These are phyloP conservation scores for Cystoisospora suis DNA, from an alignment of 169 alveolate species.

Conservation along the genomic window DNA sequence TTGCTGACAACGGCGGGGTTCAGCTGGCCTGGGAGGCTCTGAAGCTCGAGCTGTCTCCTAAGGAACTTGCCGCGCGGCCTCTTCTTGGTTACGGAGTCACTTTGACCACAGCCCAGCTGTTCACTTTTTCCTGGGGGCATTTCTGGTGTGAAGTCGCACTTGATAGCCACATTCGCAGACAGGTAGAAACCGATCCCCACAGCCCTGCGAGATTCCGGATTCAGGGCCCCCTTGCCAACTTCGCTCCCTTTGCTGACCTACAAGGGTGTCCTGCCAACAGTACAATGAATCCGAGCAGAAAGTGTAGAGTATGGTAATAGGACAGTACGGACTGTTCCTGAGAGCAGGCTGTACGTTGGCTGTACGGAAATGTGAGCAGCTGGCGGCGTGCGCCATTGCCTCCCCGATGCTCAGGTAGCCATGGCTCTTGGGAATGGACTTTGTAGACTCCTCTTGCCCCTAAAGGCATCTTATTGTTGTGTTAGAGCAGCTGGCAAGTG, in stretches of 20 bases:
- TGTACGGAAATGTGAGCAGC: too few relatives aligned
- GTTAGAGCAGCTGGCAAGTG: too few relatives aligned
- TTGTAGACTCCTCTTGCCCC: too few relatives aligned
- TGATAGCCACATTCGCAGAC: not conserved
- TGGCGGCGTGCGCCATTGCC: too few relatives aligned
- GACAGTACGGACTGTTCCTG: not conserved
- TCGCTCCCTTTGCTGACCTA: constrained; percentile 15
- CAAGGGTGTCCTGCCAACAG: not conserved
- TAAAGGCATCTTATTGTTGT: too few relatives aligned
- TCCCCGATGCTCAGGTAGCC: too few relatives aligned
- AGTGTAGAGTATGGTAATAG: constrained; percentile 32
- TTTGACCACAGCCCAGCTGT: constrained; percentile 11
- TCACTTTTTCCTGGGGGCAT: constrained; percentile 38
- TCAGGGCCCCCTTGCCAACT: constrained; percentile 25
- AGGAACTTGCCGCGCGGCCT: not conserved
- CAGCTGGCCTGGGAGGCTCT: constrained; percentile 36
- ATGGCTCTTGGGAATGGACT: too few relatives aligned
- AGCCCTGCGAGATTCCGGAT: constrained; percentile 23
- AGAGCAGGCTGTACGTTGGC: too few relatives aligned
- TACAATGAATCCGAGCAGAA: not conserved
- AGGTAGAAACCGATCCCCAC: not conserved
- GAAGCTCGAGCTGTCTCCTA: not conserved
- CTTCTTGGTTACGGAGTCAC: not conserved
- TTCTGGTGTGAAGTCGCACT: constrained; percentile 25
- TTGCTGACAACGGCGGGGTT: constrained; percentile 58